These are phyloP conservation scores for Heracleum sosnowskyi DNA, from an alignment of 129 eudicot species.

Conservation along the genomic window DNA sequence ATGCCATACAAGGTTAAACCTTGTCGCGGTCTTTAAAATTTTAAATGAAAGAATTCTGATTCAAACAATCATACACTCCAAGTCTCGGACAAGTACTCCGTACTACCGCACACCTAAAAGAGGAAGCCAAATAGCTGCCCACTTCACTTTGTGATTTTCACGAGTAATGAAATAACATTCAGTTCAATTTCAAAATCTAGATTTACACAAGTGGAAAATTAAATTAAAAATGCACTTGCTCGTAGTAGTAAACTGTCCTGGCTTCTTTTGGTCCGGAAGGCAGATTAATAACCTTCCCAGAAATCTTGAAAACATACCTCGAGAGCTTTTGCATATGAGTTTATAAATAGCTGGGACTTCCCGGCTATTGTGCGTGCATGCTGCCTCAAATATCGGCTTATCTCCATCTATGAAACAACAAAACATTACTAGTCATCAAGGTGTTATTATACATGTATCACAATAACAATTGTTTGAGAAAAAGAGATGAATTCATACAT, in stretches of 20 bases:
- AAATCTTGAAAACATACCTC: constrained; percentile 45
- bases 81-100: not conserved
- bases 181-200: not conserved
- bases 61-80: not conserved
- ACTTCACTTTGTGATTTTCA: not conserved
- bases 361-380: constrained; percentile 99
- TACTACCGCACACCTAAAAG: not conserved
- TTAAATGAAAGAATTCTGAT: not conserved
- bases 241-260: not conserved
- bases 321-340: constrained; percentile 93
- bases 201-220: not conserved
- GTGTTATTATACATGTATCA: not conserved
- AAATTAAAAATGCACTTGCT: not conserved
- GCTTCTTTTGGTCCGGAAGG: not conserved
- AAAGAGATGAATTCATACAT: constrained; percentile 36
- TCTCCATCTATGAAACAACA: constrained; percentile 64
- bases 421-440: not conserved
- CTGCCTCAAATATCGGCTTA: constrained; percentile 87
- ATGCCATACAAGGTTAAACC: not conserved
- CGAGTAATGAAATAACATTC: not conserved
- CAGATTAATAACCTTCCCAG: not conserved
- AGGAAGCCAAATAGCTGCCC: not conserved
- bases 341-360: constrained; percentile 95
- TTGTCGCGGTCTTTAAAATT: not conserved
- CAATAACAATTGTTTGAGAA: not conserved